A percentile compares a stretch with the other conserved stretches of the same genome.
Conservation (phyloP, 2,329 filamentous ascomycete genomes). For the Colletotrichum cuscutae region DNA sequence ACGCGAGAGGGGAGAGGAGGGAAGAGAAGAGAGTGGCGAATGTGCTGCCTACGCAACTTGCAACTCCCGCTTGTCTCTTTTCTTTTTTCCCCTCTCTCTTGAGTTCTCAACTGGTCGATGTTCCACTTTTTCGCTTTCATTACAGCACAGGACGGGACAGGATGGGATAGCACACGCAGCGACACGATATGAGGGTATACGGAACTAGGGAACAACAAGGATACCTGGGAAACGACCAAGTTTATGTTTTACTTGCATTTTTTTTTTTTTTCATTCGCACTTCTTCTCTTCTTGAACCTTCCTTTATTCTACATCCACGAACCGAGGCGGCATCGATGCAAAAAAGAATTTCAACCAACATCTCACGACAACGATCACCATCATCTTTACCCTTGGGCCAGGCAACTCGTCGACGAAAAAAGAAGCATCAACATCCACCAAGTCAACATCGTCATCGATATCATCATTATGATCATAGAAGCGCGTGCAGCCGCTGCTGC, state of each 20-base stretch:
- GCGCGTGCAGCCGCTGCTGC: constrained; percentile 25
- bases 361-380: not conserved
- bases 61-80: not conserved
- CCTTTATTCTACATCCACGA: not conserved
- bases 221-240: not conserved
- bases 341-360: not conserved
- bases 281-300: not conserved
- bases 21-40: not conserved
- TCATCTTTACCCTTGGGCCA: not conserved
- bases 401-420: not conserved
- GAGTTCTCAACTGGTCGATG: too few relatives aligned
- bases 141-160: not conserved
- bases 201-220: not conserved
- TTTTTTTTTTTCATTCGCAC: not conserved
- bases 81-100: too few relatives aligned
- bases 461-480: constrained; percentile 8
- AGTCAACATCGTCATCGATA: not conserved
- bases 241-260: not conserved
- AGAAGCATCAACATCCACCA: not conserved
- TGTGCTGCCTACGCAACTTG: not conserved
- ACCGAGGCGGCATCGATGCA: not conserved
- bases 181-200: not conserved
- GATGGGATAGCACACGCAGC: not conserved
- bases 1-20: not conserved
- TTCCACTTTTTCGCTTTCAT: not conserved